Base-by-base conservation (phyloP, 106 monocot genomes). In the Allium sativum region DNA sequence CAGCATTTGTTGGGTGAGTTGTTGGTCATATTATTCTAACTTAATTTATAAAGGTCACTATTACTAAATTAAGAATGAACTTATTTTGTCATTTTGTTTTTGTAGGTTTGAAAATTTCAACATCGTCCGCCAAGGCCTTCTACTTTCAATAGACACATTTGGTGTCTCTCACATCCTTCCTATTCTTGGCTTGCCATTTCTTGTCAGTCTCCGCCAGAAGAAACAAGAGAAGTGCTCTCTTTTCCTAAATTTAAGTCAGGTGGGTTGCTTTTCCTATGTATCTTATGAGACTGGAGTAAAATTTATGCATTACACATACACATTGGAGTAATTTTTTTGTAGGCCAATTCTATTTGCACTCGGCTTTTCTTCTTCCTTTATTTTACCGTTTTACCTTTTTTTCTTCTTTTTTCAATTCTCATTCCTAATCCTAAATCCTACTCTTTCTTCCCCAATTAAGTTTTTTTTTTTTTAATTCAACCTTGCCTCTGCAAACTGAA, bases 1-100 rank as follows among this genome's bases (percentile, higher is more conserved):
- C 95, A 52, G 95, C 95, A 72, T 95, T 95, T 79, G 76, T 87
- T 74, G 95, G 95, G 94, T 90, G 62, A 81, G 74, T 68, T 31
- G 31, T 31, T 31, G 9, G 12, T 40, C 45, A 67, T 56, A 15
- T 59, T 64, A 40, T 18, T 43, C n/a, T 9, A 56, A 21, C 12
- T n/a, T 31, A 1, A 31, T 31, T 31, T 1, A 31, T 31, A 31
- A 31, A 31, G 31, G 31, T 31, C 31, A 31, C 5, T 5, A 31
- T 31, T 3, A 31, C 5, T 2, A 31, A 31, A 31, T 31, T 5
- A 31, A 31, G 31, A 31, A 31, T 31, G 31, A 31, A 31, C 31
- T 5, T 31, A 1, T 31, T 3, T 31, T 31, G 1, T 31, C 31
- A 31, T 13, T 52, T 12, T 62, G 58, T 11, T 68, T 65, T 47